Evolutionary conservation across 2,329 filamentous ascomycete genomes (phyloP), one percentile per base, ranked within the genome.

Genomic region (Microcyclosporella mali): DNA sequence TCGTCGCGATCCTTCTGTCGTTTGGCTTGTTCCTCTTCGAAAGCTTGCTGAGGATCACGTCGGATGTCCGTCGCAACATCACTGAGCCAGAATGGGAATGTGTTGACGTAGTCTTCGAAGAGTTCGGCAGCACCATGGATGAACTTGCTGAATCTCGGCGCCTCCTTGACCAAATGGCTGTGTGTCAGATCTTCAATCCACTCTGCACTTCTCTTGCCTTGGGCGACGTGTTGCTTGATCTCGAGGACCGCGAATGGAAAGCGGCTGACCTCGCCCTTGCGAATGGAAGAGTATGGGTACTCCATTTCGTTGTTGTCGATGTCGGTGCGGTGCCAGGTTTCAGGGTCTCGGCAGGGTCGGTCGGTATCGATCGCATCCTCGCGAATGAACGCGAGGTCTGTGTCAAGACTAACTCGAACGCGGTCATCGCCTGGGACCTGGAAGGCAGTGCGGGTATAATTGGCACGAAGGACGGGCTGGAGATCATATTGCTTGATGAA

Each of bases 21-120:
- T 45, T 84, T 80, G 64, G 90, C 82, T 63, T 95, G 88, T 64
- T 97, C 89, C 57, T 92, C 84, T 52, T 94, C 85, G 61, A 94
- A 95, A 0, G 90, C 90, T 50, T 79, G 77, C 62, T 92, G 85
- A 0, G 92, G 92, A 61, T 97, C 89, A 62, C 86, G 88, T 54
- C 90, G 83, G 60, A 98, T 98, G 61, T 98, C 92, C 25, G 79
- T 86, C 61, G 95, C 90, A 33, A 97, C 75, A 50, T 94, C 85
- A 57, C 84, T 84, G 27, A 97, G 77, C 92, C 92, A 98, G 70
- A 97, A 95, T 11, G 92, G 92, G 59, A 97, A 81, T 50, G 81
- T 89, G 68, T 97, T 97, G 64, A 98, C 89, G 59, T 95, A 81
- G 65, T 98, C 71, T 58, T 97, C 92, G 55, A 97, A 97, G 2